These are phyloP conservation scores for Gnaphalium uliginosum DNA, from an alignment of 129 eudicot species.

Conservation along the genomic window DNA sequence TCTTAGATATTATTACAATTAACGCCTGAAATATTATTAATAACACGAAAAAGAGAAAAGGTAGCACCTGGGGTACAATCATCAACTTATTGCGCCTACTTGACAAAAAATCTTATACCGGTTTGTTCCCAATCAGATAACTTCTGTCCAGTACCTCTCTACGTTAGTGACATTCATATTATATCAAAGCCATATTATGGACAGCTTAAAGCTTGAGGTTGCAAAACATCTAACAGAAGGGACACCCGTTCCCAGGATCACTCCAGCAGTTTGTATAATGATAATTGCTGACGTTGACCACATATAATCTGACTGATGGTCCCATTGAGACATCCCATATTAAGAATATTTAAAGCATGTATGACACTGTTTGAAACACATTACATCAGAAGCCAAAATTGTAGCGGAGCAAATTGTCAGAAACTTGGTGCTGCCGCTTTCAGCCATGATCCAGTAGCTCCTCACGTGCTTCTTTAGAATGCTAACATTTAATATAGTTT, in stretches of 20 bases:
- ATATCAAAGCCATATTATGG: not conserved
- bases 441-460: constrained; percentile 38
- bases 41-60: constrained; percentile 1
- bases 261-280: constrained; percentile 4
- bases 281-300: constrained; percentile 14
- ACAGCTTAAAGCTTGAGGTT: constrained; percentile 11
- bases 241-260: not conserved
- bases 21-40: constrained; percentile 15
- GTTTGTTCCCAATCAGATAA: constrained; percentile 31
- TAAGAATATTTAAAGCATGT: not conserved
- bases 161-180: constrained; percentile 6
- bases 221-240: constrained; percentile 24
- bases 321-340: too few species aligned
- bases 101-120: not conserved
- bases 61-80: constrained; percentile 5
- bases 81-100: constrained; percentile 11
- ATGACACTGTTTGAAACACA: not conserved
- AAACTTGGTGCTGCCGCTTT: constrained; percentile 30
- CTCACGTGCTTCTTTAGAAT: constrained; percentile 5
- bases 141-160: constrained; percentile 39
- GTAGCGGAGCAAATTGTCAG: constrained; percentile 26
- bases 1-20: constrained; percentile 19
- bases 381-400: constrained; percentile 14
- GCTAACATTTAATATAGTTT: not conserved
- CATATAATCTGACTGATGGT: not conserved